A percentile compares a stretch with the other conserved stretches of the same genome.
phyloP scores from a whole-genome alignment of 1,139 yeast species.

The Entelexis paramagnoliae region DNA sequence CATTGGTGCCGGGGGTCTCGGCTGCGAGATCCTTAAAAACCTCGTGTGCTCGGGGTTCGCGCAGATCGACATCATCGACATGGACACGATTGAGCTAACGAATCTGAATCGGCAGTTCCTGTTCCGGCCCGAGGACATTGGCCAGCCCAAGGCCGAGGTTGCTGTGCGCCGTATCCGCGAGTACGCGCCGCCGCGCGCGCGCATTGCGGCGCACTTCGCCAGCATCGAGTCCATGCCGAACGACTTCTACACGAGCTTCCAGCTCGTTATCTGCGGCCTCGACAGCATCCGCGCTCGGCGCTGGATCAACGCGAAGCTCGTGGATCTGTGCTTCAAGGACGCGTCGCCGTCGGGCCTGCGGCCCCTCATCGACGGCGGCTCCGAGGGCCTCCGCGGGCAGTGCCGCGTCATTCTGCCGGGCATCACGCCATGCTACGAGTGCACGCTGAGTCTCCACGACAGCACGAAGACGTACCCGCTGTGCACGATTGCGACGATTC shows the following conservation, averaged over 20 bases:
- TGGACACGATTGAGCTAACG: conserved; percentile 89
- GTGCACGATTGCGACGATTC: conserved; percentile 91
- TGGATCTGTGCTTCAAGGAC: conserved; percentile 45
- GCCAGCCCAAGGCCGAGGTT: conserved; percentile 66
- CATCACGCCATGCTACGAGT: conserved; percentile 82
- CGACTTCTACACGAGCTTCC: conserved; percentile 58
- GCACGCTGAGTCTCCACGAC: conserved; percentile 42
- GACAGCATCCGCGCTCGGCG: conserved; percentile 86
- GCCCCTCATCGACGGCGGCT: conserved; percentile 90
- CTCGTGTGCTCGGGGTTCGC: conserved; percentile 68
- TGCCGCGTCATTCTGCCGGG: conserved; percentile 80
- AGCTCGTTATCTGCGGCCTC: conserved; percentile 72
- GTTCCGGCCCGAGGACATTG: conserved; percentile 64
- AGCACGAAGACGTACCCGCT: conserved; percentile 69
- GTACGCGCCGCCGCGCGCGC: conserved; percentile 12
- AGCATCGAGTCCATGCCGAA: conserved; percentile 62
- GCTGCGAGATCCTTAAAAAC: conserved; percentile 85
- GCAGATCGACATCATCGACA: conserved; percentile 73
- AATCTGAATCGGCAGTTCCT: conserved; percentile 85
- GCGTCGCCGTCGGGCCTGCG: conserved; percentile 46
- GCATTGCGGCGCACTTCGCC: conserved; percentile 45
- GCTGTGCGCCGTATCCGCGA: conserved; percentile 55
- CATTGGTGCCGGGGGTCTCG: conserved; percentile 93
- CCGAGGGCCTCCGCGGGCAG: conserved; percentile 92
- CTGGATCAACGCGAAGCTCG: conserved; percentile 75